A percentile compares a stretch with the other conserved stretches of the same genome.
phyloP scores from a whole-genome alignment of 371 early-diverging fungal genomes.

The Syncephalastrum racemosum region DNA sequence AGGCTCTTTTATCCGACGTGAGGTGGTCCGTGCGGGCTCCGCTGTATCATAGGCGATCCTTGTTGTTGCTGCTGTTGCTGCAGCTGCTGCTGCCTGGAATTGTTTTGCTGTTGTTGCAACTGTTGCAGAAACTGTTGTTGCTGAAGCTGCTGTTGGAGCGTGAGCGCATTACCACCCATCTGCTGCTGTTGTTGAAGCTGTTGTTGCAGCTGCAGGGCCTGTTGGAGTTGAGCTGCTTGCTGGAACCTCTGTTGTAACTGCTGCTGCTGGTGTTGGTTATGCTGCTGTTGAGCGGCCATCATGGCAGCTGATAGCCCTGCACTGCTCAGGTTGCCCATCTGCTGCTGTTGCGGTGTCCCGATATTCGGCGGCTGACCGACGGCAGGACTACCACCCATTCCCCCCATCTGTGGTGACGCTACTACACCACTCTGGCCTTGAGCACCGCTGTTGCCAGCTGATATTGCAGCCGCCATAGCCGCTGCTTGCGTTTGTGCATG shows the following conservation, averaged over 20 bases:
- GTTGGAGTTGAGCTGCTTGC: conserved; percentile 19
- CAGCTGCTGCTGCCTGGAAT: not conserved
- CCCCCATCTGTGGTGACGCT: conserved; percentile 1
- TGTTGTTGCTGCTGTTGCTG: conserved; percentile 3
- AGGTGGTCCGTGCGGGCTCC: conserved; percentile 8
- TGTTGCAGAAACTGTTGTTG: conserved; percentile 19
- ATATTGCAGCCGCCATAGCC: conserved; percentile 7
- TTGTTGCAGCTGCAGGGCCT: conserved; percentile 17
- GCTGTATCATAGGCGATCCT: conserved; percentile 10
- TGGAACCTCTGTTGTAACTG: conserved; percentile 18
- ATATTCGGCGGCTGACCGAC: not conserved
- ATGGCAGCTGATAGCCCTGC: conserved; percentile 11
- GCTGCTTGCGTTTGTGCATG: conserved; percentile 8
- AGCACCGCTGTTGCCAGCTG: not conserved
- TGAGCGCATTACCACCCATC: too few species aligned
- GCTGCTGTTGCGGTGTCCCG: conserved; percentile 8
- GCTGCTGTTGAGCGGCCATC: conserved; percentile 19
- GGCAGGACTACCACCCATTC: not conserved
- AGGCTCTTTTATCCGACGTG: conserved; percentile 1
- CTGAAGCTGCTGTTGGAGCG: conserved; percentile 9
- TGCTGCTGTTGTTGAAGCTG: conserved; percentile 16
- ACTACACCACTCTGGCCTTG: not conserved
- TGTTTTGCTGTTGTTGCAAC: conserved; percentile 16
- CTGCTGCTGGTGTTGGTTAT: conserved; percentile 20
- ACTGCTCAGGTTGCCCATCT: not conserved